phyloP scores from a whole-genome alignment of 768 basidiomycete species.

The Stropharia rugosoannulata region DNA sequence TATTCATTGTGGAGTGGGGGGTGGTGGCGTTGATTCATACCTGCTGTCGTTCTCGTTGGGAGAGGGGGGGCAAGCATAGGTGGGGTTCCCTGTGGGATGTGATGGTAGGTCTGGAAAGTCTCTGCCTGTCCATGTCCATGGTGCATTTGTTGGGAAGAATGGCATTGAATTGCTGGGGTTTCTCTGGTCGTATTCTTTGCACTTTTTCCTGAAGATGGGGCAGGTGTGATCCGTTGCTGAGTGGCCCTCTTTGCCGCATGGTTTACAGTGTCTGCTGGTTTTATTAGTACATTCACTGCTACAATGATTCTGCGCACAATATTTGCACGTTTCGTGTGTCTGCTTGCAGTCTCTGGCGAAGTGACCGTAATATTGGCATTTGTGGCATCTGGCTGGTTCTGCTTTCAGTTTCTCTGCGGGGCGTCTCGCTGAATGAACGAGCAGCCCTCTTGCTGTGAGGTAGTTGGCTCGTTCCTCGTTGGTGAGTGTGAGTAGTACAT shows the following conservation, averaged over 20 bases:
- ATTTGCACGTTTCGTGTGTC: neutral
- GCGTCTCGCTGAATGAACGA: neutral
- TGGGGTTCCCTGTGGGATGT: too few species aligned
- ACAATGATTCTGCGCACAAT: neutral
- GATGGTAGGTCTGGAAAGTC: too few species aligned
- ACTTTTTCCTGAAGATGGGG: neutral
- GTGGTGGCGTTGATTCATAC: too few species aligned
- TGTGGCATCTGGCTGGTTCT: neutral
- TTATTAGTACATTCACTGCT: neutral
- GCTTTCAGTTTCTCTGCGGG: neutral
- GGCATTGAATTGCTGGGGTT: slow-evolving; percentile 1
- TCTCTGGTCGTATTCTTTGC: neutral
- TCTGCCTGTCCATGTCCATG: slow-evolving; percentile 10
- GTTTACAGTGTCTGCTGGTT: neutral
- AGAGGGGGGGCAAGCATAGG: too few species aligned
- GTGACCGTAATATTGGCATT: neutral
- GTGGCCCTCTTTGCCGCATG: neutral
- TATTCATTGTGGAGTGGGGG: neutral
- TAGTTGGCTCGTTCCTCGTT: neutral
- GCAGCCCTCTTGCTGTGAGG: neutral
- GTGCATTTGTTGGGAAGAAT: slow-evolving; percentile 15
- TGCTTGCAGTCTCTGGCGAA: neutral
- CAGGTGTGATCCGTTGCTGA: neutral
- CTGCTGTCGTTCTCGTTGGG: too few species aligned
- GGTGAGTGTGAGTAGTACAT: neutral